phyloP scores from a whole-genome alignment of 1,284 basidiomycete genomes.

The Bondarzewia mesenterica region DNA sequence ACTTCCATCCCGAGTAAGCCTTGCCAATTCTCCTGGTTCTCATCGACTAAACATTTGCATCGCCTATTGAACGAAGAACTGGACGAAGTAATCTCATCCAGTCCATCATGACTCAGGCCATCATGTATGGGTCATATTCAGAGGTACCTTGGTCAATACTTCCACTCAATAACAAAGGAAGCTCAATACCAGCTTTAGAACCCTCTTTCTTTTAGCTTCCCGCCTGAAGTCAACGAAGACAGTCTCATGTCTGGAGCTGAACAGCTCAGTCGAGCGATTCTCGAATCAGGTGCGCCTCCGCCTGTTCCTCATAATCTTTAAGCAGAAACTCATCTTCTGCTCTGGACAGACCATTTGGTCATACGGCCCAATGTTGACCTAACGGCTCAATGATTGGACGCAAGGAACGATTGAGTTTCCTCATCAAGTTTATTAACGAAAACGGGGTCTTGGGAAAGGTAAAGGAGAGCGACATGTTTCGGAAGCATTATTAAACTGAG shows the following conservation, averaged over 20 bases:
- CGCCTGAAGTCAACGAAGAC: slow-evolving; percentile 71
- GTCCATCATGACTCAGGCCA: slow-evolving; percentile 82
- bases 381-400: slow-evolving; percentile 73
- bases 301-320: not conserved
- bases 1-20: slow-evolving; percentile 51
- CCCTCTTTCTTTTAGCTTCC: slow-evolving; percentile 79
- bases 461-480: slow-evolving; percentile 6
- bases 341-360: slow-evolving; percentile 54
- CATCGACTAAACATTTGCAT: not conserved
- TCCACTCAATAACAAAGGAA: not conserved
- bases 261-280: slow-evolving; percentile 67
- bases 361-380: slow-evolving; percentile 77
- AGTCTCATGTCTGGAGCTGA: slow-evolving; percentile 76
- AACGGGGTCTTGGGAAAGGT: slow-evolving; percentile 77
- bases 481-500: not conserved
- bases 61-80: slow-evolving; percentile 27
- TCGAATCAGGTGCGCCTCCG: slow-evolving; percentile 50
- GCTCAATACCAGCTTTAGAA: slow-evolving; percentile 40
- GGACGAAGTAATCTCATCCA: slow-evolving; percentile 67
- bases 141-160: slow-evolving; percentile 32
- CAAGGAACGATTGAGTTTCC: slow-evolving; percentile 68
- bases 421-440: slow-evolving; percentile 84
- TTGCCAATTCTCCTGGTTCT: not conserved
- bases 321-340: not conserved
- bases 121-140: slow-evolving; percentile 68